Conservation (phyloP, 73 alveolate species). For the Paramecium biaurelia region DNA sequence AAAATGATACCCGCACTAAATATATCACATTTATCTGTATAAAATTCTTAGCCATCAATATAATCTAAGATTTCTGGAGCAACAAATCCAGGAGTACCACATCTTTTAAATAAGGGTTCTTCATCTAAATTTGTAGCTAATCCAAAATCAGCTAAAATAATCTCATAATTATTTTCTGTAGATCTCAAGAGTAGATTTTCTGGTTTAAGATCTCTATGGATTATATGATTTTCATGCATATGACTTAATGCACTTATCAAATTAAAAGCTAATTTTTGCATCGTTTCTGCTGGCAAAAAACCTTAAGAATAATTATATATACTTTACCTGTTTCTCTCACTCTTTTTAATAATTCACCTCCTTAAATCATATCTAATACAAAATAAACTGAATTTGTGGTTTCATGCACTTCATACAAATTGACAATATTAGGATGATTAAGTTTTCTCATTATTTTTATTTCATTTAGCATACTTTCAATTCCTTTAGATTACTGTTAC, state of each 20-base stretch:
- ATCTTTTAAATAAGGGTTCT: constrained; percentile 43
- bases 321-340: constrained; percentile 18
- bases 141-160: constrained; percentile 60
- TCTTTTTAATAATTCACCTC: constrained; percentile 74
- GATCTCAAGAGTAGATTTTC: constrained; percentile 78
- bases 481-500: constrained; percentile 31
- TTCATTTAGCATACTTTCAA: constrained; percentile 67
- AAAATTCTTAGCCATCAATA: neutral
- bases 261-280: constrained; percentile 38
- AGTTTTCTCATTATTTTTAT: constrained; percentile 66
- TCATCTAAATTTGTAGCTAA: constrained; percentile 26
- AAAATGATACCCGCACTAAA: constrained; percentile 60
- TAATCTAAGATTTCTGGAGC: constrained; percentile 62
- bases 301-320: neutral
- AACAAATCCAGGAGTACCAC: constrained; percentile 68
- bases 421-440: constrained; percentile 69
- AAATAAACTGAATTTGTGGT: constrained; percentile 58
- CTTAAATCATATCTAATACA: constrained; percentile 68
- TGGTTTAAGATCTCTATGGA: constrained; percentile 91
- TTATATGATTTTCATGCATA: constrained; percentile 78
- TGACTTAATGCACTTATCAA: constrained; percentile 80
- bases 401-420: constrained; percentile 68
- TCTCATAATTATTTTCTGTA: constrained; percentile 52
- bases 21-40: constrained; percentile 47
- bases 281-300: constrained; percentile 26